These are phyloP conservation scores for Metschnikowia shivogae DNA, from an alignment of 805 yeast genomes.

Conservation along the genomic window DNA sequence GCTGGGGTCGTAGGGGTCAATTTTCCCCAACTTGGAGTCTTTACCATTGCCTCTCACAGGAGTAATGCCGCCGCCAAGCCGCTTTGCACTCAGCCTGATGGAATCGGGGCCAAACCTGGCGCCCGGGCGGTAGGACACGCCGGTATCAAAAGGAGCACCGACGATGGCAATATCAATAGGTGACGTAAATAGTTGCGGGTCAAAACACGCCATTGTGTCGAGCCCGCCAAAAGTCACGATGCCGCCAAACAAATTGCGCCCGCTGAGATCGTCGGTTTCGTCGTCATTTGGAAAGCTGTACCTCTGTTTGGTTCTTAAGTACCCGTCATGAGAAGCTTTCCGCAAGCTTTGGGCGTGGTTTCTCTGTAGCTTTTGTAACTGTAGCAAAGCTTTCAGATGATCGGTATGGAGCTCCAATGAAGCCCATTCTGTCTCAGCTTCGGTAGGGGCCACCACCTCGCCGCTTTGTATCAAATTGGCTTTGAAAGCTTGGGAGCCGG, in stretches of 20 bases:
- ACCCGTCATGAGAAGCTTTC: slow-evolving; percentile 12
- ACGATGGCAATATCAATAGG: slow-evolving; percentile 50
- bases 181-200: slow-evolving; percentile 21
- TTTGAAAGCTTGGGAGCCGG: slow-evolving; percentile 6
- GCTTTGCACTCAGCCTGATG: slow-evolving; percentile 43
- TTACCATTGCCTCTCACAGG: slow-evolving; percentile 24
- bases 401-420: slow-evolving; percentile 1
- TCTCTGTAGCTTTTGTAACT: slow-evolving; percentile 2
- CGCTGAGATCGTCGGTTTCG: slow-evolving; percentile 28
- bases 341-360: slow-evolving; percentile 6
- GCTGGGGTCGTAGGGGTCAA: slow-evolving; percentile 51
- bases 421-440: background rate
- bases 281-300: slow-evolving; percentile 32
- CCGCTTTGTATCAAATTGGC: slow-evolving; percentile 3
- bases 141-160: slow-evolving; percentile 59
- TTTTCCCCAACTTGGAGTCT: slow-evolving; percentile 30
- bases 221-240: slow-evolving; percentile 53
- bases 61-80: slow-evolving; percentile 42
- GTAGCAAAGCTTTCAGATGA: background rate
- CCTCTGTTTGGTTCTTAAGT: slow-evolving; percentile 18
- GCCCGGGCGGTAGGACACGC: slow-evolving; percentile 53
- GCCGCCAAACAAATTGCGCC: slow-evolving; percentile 40
- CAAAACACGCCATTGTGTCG: slow-evolving; percentile 45
- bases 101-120: slow-evolving; percentile 59
- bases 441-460: background rate